These are phyloP conservation scores for Opeltia flavorubescens DNA, from an alignment of 495 filamentous ascomycete genomes.

Conservation along the genomic window DNA sequence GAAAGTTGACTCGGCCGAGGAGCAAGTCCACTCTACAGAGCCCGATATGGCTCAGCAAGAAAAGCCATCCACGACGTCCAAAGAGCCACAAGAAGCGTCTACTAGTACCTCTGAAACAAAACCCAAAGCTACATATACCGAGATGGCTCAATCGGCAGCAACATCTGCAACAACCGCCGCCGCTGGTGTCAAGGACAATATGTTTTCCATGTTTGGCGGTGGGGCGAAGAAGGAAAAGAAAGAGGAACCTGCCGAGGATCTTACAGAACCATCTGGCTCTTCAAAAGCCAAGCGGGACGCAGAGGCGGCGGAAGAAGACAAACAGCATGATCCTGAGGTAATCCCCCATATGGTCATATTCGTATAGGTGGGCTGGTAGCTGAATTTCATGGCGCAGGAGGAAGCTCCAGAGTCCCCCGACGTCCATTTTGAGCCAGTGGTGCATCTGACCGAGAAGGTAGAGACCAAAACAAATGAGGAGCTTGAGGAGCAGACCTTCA, in stretches of 20 bases:
- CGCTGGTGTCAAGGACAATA: conserved; percentile 48
- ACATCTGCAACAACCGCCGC: conserved; percentile 28
- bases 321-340: neutral
- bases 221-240: conserved; percentile 72
- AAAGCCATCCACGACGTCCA: conserved; percentile 30
- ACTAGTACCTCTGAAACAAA: conserved; percentile 20
- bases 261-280: conserved; percentile 70
- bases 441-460: conserved; percentile 87
- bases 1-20: conserved; percentile 9
- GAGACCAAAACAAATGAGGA: conserved; percentile 98
- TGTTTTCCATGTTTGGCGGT: conserved; percentile 98
- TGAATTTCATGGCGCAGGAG: conserved; percentile 31
- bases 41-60: conserved; percentile 8
- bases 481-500: conserved; percentile 90
- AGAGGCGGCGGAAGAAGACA: conserved; percentile 34
- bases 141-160: conserved; percentile 18
- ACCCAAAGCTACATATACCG: conserved; percentile 16
- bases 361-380: neutral
- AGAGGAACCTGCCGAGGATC: conserved; percentile 63
- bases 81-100: conserved; percentile 27
- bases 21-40: neutral
- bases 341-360: neutral
- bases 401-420: conserved; percentile 72
- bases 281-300: conserved; percentile 66
- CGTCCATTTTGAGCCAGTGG: conserved; percentile 93